Evolutionary conservation across 805 yeast species (phyloP), one percentile per base, ranked within the genome.

Genomic region (Komagataella ulmi): DNA sequence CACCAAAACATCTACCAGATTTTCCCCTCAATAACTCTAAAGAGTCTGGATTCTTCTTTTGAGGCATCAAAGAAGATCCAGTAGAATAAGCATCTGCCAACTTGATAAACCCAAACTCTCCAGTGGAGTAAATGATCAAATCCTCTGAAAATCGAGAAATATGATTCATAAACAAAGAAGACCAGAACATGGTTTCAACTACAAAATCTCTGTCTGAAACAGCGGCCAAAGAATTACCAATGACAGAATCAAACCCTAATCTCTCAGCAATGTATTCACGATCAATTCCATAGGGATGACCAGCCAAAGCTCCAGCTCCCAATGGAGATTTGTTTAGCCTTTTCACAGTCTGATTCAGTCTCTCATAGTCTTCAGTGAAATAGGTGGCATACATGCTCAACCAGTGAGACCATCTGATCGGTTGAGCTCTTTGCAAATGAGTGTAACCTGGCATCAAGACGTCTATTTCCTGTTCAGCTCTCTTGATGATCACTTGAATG

Each of bases 361-460:
- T 80, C 65, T 86, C 80, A 70, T 85, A 81, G 65, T 93, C 99
- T 63, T 89, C 89, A 7, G 90, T 79, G 68, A 93, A 84, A 65
- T 90, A 93, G 2, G 99, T 91, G 44, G 97, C 97, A 63, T 93
- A 91, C 65, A 88, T 82, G 58, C 91, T 80, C 58, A 93, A 74
- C 97, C 97, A 91, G 66, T 93, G 99, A 1, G 97, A 76, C 99
- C 99, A 93, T 71, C 99, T 81, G 63, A 93, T 93, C n/a, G 99
- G 99, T 70, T 90, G 99, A 1, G 98, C 98, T 66, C 96, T 85
- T 75, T 93, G 99, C 65, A 93, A 74, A 71, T 93, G 99, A 12
- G 99, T 93, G 72, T 93, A 93, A 47, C 99, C 99, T 8, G 99
- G 99, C 98, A 93, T 93, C 63, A 93, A 76, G 17, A 85, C 85